phyloP scores from a whole-genome alignment of 1,284 basidiomycete species.

The Irpex lacteus region DNA sequence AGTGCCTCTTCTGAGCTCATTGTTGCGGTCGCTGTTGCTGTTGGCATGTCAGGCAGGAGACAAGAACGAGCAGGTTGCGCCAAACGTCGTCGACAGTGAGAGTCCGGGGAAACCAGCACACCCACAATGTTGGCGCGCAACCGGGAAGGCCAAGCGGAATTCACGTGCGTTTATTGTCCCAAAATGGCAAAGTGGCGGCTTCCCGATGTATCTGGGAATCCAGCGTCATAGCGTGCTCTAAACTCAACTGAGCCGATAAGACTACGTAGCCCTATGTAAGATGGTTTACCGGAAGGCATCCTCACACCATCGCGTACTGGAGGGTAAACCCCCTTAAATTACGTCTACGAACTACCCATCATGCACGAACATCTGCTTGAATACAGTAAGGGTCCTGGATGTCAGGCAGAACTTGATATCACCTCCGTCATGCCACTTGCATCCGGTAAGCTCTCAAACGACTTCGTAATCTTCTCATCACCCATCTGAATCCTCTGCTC shows the following conservation, averaged over 20 bases:
- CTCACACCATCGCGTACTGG: no score
- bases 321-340: no score
- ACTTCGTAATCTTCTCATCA: neutral
- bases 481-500: neutral
- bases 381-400: neutral
- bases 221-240: no score
- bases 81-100: neutral
- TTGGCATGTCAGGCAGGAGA: slow-evolving; percentile 19
- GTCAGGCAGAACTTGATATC: neutral
- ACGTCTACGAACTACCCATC: neutral
- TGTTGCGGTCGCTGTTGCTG: slow-evolving; percentile 24
- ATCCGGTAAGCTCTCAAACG: neutral
- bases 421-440: neutral
- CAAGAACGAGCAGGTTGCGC: neutral
- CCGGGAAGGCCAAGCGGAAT: neutral
- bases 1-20: slow-evolving; percentile 4
- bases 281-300: no score
- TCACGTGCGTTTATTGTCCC: neutral
- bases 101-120: neutral
- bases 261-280: no score
- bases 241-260: no score
- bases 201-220: neutral
- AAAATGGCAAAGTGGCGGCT: neutral
- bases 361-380: neutral
- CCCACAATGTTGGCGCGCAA: neutral